Evolutionary conservation across 768 basidiomycete genomes (phyloP).

Genomic region (Paxillus rubicundulus): DNA sequence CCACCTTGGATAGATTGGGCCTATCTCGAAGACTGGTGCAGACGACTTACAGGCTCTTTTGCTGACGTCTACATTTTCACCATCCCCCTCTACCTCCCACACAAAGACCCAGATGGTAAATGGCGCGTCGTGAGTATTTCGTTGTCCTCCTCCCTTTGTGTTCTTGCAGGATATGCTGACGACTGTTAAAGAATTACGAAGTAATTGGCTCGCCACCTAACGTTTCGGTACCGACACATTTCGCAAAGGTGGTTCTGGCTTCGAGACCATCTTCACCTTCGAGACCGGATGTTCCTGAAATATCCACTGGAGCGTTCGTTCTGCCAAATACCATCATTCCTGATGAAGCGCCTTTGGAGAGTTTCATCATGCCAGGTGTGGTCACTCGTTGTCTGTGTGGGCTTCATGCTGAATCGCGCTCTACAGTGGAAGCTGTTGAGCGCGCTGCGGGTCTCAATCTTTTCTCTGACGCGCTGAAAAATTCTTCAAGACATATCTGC

Average conservation of each 20-base stretch:
- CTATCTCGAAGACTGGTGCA: conserved; percentile 94
- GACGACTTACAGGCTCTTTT: conserved; percentile 82
- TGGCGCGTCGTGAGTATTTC: conserved; percentile 80
- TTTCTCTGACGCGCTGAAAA: conserved; percentile 81
- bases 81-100: conserved; percentile 93
- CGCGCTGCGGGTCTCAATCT: conserved; percentile 82
- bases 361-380: conserved; percentile 79
- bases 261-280: conserved; percentile 72
- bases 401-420: background rate
- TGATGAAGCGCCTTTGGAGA: conserved; percentile 75
- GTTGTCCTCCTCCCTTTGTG: background rate
- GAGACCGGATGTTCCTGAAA: conserved; percentile 66
- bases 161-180: background rate
- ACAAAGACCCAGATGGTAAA: conserved; percentile 82
- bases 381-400: background rate
- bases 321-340: conserved; percentile 92
- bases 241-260: conserved; percentile 91
- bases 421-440: conserved; percentile 87
- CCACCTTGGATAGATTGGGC: conserved; percentile 74
- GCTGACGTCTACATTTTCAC: conserved; percentile 98
- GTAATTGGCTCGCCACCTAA: conserved; percentile 92
- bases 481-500: conserved; percentile 81
- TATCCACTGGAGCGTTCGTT: conserved; percentile 91
- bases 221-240: conserved; percentile 93
- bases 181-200: conserved; percentile 69